Percentiles rank a stretch among this genome's conserved stretches.
phyloP scores from a whole-genome alignment of 2,329 filamentous ascomycete species.

The Fusarium floridanum region DNA sequence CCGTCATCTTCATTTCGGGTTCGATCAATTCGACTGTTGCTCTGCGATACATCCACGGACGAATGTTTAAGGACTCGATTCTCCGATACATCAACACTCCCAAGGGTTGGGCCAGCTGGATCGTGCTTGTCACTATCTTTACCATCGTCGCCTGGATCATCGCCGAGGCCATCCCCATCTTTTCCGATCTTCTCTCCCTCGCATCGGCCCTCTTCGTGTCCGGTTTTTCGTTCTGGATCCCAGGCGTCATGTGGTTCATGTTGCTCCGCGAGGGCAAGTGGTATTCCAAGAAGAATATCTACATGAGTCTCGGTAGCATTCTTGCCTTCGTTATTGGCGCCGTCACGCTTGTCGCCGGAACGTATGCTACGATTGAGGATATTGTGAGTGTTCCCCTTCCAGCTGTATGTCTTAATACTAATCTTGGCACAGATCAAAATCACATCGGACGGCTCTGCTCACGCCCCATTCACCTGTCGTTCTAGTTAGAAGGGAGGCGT shows the following conservation, averaged over 20 bases:
- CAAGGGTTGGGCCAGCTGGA: constrained; percentile 37
- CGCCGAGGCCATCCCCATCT: constrained; percentile 38
- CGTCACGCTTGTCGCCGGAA: constrained; percentile 37
- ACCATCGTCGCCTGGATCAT: constrained; percentile 38
- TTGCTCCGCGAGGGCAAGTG: constrained; percentile 37
- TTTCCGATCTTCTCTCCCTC: constrained; percentile 35
- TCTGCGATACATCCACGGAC: constrained; percentile 36
- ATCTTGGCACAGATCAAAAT: constrained; percentile 21
- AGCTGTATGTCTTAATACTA: not conserved
- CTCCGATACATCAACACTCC: constrained; percentile 35
- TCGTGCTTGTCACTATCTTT: constrained; percentile 28
- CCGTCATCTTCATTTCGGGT: constrained; percentile 55
- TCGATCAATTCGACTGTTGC: constrained; percentile 39
- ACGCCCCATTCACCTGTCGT: constrained; percentile 42
- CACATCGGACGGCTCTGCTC: constrained; percentile 31
- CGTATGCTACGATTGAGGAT: constrained; percentile 39
- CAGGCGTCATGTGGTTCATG: constrained; percentile 35
- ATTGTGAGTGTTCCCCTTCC: constrained; percentile 17
- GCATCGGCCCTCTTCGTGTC: constrained; percentile 35
- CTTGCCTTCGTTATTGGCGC: constrained; percentile 35
- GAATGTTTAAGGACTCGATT: constrained; percentile 38
- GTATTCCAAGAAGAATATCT: constrained; percentile 35
- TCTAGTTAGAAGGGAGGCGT: constrained; percentile 13
- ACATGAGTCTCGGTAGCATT: constrained; percentile 32
- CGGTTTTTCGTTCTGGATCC: constrained; percentile 38